phyloP scores from a whole-genome alignment of 1,139 yeast genomes.

The Geotrichum bryndzae region DNA sequence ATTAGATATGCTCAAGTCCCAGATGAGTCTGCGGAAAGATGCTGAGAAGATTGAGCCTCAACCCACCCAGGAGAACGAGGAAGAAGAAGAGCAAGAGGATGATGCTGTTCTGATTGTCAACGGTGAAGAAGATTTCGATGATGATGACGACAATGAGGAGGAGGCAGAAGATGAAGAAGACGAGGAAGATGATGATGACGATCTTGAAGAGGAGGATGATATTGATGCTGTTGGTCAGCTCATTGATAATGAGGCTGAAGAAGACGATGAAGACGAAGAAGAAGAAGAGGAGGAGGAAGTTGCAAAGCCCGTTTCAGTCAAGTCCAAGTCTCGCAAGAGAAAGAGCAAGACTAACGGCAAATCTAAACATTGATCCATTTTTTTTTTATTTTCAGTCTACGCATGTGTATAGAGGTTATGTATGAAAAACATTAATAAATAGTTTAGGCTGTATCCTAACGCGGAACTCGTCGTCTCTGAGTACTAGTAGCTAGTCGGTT shows the following conservation, averaged over 20 bases:
- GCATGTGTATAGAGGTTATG: background rate
- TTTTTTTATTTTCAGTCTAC: background rate
- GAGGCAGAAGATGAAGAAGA: constrained; percentile 28
- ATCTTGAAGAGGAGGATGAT: constrained; percentile 24
- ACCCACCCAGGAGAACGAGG: constrained; percentile 35
- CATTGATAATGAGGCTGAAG: constrained; percentile 24
- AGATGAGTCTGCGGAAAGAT: constrained; percentile 50
- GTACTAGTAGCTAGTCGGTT: constrained; percentile 8
- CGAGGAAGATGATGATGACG: constrained; percentile 27
- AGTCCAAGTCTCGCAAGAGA: constrained; percentile 8
- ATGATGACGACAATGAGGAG: constrained; percentile 38
- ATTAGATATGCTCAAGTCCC: constrained; percentile 63
- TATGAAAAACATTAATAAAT: constrained; percentile 3
- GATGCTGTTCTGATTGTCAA: constrained; percentile 44
- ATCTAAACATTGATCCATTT: background rate
- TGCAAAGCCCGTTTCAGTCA: constrained; percentile 22
- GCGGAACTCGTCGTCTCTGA: constrained; percentile 5
- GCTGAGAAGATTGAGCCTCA: constrained; percentile 43
- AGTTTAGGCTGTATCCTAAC: background rate
- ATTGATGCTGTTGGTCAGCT: constrained; percentile 21
- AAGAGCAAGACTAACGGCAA: constrained; percentile 17
- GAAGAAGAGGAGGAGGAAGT: constrained; percentile 2
- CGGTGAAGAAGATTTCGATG: constrained; percentile 39
- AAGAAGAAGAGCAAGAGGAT: constrained; percentile 42
- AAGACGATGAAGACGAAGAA: constrained; percentile 26